These are phyloP conservation scores for Pythium volutum DNA, from an alignment of 352 stramenopile species.

Conservation along the genomic window DNA sequence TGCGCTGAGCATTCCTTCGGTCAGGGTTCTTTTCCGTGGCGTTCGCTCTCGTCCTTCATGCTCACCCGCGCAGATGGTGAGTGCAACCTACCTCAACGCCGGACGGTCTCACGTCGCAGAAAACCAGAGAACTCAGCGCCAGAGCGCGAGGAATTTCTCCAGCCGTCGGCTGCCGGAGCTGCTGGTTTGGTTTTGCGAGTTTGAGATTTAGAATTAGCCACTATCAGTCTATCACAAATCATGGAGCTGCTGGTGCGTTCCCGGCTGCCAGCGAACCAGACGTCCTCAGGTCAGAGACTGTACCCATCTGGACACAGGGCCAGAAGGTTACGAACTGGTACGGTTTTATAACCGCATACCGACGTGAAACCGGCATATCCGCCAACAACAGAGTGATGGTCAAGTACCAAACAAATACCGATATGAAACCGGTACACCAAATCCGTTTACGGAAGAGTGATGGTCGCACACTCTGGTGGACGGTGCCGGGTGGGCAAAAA, in stretches of 20 bases:
- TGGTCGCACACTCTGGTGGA: conserved; percentile 10
- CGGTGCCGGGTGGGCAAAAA: not conserved
- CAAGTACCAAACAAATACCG: no score
- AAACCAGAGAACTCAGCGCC: no score
- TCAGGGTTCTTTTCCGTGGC: not conserved
- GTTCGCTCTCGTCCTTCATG: not conserved
- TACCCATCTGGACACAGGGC: no score
- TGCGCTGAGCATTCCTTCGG: no score
- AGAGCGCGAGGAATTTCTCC: not conserved
- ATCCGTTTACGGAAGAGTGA: not conserved
- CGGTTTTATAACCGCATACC: no score
- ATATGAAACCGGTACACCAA: conserved; percentile 5
- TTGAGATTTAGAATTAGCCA: no score
- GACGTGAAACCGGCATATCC: conserved; percentile 1
- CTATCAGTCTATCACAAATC: no score
- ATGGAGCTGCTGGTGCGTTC: no score
- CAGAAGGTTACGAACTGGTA: no score
- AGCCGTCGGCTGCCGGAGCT: not conserved
- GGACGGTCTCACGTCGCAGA: not conserved
- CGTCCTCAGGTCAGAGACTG: no score
- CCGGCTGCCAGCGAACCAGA: no score
- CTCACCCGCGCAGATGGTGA: not conserved
- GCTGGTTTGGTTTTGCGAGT: no score
- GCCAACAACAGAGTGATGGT: not conserved
- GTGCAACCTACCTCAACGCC: not conserved